These are phyloP conservation scores for Myriosclerotinia duriaeana DNA, from an alignment of 2,329 filamentous ascomycete species.

Conservation along the genomic window DNA sequence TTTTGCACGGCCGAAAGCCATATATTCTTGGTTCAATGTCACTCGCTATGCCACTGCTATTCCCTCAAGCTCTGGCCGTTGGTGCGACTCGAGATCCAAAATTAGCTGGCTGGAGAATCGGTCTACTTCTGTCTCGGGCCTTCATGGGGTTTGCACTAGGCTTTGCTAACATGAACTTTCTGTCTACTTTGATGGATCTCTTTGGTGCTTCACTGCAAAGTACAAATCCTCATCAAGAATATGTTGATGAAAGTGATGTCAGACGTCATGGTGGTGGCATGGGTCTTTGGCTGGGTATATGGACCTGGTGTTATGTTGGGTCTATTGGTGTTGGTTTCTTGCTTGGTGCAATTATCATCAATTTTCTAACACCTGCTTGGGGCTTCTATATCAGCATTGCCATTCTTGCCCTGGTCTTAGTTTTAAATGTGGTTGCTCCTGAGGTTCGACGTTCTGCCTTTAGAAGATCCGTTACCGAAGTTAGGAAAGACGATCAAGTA, in stretches of 20 bases:
- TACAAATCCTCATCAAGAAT: slow-evolving; percentile 68
- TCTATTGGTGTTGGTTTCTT: slow-evolving; percentile 71
- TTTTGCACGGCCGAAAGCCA: slow-evolving; percentile 74
- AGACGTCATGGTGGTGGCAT: slow-evolving; percentile 75
- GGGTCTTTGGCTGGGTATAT: slow-evolving; percentile 76
- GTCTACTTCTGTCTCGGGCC: slow-evolving; percentile 62
- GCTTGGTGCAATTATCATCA: slow-evolving; percentile 68
- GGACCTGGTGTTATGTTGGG: slow-evolving; percentile 75
- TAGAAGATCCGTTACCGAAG: slow-evolving; percentile 66
- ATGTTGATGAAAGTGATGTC: slow-evolving; percentile 65
- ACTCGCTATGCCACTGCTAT: slow-evolving; percentile 69
- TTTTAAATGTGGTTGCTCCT: slow-evolving; percentile 69
- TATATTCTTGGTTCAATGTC: slow-evolving; percentile 70
- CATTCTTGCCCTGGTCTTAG: slow-evolving; percentile 61
- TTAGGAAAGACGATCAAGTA: slow-evolving; percentile 53
- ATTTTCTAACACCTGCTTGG: slow-evolving; percentile 63
- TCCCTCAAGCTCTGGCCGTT: slow-evolving; percentile 71
- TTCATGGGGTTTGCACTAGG: slow-evolving; percentile 69
- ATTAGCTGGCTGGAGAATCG: slow-evolving; percentile 55
- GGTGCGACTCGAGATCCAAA: slow-evolving; percentile 56
- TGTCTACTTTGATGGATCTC: slow-evolving; percentile 68
- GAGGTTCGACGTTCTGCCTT: slow-evolving; percentile 70
- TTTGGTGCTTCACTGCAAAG: slow-evolving; percentile 77
- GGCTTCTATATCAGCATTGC: slow-evolving; percentile 74
- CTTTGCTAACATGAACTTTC: slow-evolving; percentile 75